phyloP scores from a whole-genome alignment of 2,329 filamentous ascomycete species.

The Beauveria sp. region DNA sequence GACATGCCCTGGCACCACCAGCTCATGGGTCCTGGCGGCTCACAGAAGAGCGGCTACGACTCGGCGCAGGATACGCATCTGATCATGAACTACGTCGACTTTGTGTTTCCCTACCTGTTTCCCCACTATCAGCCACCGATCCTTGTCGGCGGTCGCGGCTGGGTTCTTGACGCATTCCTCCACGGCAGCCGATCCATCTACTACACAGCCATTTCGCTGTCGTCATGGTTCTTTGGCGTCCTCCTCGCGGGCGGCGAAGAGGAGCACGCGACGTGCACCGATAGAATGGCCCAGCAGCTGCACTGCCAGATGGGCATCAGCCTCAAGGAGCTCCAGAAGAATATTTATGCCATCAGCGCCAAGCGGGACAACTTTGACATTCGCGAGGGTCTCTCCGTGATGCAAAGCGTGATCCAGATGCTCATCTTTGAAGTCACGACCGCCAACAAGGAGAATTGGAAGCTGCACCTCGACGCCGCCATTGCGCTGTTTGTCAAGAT shows the following conservation, averaged over 20 bases:
- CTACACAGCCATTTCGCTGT: constrained; percentile 48
- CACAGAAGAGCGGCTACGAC: constrained; percentile 16
- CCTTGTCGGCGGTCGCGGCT: constrained; percentile 49
- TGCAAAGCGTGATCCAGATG: constrained; percentile 46
- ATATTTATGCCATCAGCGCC: constrained; percentile 30
- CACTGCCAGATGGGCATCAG: constrained; percentile 37
- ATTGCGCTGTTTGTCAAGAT: constrained; percentile 41
- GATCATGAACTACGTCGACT: constrained; percentile 54
- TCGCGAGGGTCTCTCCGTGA: constrained; percentile 30
- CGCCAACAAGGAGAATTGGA: constrained; percentile 40
- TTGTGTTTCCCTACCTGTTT: constrained; percentile 54
- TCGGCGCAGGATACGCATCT: constrained; percentile 27
- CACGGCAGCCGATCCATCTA: constrained; percentile 50
- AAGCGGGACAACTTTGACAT: constrained; percentile 23
- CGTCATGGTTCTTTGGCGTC: constrained; percentile 49
- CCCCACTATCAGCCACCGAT: constrained; percentile 53
- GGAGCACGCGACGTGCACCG: constrained; percentile 27
- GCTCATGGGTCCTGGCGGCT: constrained; percentile 11
- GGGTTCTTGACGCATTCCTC: constrained; percentile 48
- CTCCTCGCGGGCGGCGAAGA: constrained; percentile 28
- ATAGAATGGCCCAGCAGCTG: constrained; percentile 30
- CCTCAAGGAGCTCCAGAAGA: constrained; percentile 35
- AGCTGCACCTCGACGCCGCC: constrained; percentile 42
- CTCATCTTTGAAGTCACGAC: constrained; percentile 44
- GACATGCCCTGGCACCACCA: constrained; percentile 27